A percentile compares a stretch with the other conserved stretches of the same genome.
Conservation (phyloP, 495 filamentous ascomycete species). For the Xylaria grammica region DNA sequence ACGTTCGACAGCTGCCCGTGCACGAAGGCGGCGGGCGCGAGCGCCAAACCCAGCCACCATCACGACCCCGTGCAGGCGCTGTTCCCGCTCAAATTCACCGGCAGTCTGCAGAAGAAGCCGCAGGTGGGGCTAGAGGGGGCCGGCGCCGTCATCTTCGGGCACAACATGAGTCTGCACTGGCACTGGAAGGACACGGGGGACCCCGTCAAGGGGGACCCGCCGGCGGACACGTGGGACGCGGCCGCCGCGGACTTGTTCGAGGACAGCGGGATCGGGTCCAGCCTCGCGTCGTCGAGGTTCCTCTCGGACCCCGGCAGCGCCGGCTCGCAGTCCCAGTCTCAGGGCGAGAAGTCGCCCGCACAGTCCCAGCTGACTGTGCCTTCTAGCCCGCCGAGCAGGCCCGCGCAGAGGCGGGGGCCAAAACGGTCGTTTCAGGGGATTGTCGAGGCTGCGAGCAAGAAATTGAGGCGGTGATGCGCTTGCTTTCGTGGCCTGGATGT, state of each 20-base stretch:
- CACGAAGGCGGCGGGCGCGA: neutral
- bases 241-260: neutral
- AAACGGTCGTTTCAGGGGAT: too few relatives aligned
- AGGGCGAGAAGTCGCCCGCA: neutral
- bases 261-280: slow-evolving; percentile 27
- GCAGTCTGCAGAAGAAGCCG: slow-evolving; percentile 10
- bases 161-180: slow-evolving; percentile 25
- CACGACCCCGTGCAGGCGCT: slow-evolving; percentile 27
- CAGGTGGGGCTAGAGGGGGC: slow-evolving; percentile 4
- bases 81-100: slow-evolving; percentile 9
- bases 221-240: neutral
- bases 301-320: neutral
- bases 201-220: slow-evolving; percentile 20
- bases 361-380: neutral
- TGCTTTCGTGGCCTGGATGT: too few relatives aligned
- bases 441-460: too few relatives aligned
- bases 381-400: neutral
- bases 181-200: slow-evolving; percentile 25
- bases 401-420: neutral
- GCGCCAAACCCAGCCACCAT: too few relatives aligned
- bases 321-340: neutral
- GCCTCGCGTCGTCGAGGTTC: neutral
- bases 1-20: slow-evolving; percentile 25
- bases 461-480: too few relatives aligned
- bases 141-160: slow-evolving; percentile 34